These are phyloP conservation scores for Elasticomyces elasticus DNA, from an alignment of 495 filamentous ascomycete species.

Conservation along the genomic window DNA sequence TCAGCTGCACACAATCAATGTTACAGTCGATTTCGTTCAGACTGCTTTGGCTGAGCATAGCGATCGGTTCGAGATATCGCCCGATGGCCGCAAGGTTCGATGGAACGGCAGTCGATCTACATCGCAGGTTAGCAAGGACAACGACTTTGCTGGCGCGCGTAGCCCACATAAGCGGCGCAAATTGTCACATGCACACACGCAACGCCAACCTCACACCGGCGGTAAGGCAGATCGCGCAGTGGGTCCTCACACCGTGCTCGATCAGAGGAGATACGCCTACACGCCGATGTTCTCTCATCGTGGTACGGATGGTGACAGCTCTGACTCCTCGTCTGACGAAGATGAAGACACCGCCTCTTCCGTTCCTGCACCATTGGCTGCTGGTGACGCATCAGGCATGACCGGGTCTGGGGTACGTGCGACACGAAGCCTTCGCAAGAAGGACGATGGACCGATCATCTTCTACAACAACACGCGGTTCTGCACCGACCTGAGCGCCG, in stretches of 20 bases:
- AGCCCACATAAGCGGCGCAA: constrained; percentile 16
- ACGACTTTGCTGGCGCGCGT: constrained; percentile 5
- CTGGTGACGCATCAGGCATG: constrained; percentile 28
- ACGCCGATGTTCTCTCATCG: constrained; percentile 34
- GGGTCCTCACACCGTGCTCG: not conserved
- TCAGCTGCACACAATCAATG: constrained; percentile 67
- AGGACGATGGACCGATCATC: constrained; percentile 62
- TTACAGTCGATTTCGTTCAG: constrained; percentile 62
- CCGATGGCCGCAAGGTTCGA: constrained; percentile 61
- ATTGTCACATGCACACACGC: not conserved
- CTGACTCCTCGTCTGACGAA: constrained; percentile 18
- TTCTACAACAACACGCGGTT: constrained; percentile 68
- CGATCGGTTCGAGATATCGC: constrained; percentile 58
- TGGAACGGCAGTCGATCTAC: constrained; percentile 59
- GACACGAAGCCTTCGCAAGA: constrained; percentile 2
- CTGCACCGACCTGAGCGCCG: constrained; percentile 66
- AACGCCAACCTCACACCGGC: not conserved
- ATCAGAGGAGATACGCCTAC: constrained; percentile 27
- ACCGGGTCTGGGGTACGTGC: constrained; percentile 25
- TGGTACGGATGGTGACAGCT: constrained; percentile 24
- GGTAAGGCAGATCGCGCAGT: not conserved
- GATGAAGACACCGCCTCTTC: constrained; percentile 4
- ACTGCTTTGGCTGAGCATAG: constrained; percentile 56
- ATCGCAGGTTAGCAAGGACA: constrained; percentile 46
- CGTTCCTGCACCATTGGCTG: constrained; percentile 8